Evolutionary conservation across 192 early-diverging fungal species (phyloP).

Genomic region (Coemansia umbellata): DNA sequence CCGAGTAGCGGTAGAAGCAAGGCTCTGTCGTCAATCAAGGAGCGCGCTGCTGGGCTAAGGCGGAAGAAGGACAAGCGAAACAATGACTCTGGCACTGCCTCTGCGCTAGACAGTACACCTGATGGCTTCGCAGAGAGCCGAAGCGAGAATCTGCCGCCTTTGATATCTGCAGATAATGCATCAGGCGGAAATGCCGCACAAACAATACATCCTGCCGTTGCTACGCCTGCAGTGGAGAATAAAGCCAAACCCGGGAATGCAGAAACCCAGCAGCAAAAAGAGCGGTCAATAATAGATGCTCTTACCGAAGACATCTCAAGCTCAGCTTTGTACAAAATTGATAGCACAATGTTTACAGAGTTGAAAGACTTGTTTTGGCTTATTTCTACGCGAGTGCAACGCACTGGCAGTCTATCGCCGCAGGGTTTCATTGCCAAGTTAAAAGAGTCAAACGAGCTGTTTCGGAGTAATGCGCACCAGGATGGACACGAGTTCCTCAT

Average conservation of each 20-base stretch:
- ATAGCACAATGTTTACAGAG: constrained; percentile 80
- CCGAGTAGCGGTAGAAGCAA: constrained; percentile 1
- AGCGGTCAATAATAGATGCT: constrained; percentile 13
- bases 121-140: background rate
- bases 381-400: constrained; percentile 80
- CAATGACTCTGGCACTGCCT: constrained; percentile 2
- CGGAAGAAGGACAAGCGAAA: constrained; percentile 33
- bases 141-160: background rate
- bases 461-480: constrained; percentile 91
- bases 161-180: background rate
- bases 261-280: constrained; percentile 5
- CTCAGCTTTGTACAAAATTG: constrained; percentile 51
- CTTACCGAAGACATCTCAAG: constrained; percentile 32
- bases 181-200: background rate
- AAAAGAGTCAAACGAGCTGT: constrained; percentile 92
- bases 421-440: constrained; percentile 82
- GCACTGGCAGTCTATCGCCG: constrained; percentile 79
- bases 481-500: constrained; percentile 99
- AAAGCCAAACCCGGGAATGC: background rate
- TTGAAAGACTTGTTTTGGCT: constrained; percentile 82
- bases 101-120: background rate
- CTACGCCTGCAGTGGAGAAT: background rate
- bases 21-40: constrained; percentile 23
- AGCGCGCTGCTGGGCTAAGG: constrained; percentile 33
- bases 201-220: background rate